Conservation (phyloP, 371 early-diverging fungal species). For the Mucor ambiguus region DNA sequence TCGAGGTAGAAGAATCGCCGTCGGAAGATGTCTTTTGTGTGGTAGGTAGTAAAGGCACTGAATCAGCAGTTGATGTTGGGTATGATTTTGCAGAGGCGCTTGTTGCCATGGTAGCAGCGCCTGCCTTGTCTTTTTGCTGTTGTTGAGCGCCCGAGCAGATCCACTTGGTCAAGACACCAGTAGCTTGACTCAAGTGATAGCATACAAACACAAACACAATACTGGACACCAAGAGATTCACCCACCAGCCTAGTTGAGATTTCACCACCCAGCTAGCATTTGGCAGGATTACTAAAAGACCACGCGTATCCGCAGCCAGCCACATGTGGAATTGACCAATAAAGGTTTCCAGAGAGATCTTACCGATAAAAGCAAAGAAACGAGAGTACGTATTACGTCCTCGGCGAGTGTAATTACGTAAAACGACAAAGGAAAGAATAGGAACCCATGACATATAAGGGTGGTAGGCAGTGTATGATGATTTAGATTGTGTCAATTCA, state of each 20-base stretch:
- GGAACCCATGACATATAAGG: constrained; percentile 68
- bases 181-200: constrained; percentile 53
- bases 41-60: constrained; percentile 29
- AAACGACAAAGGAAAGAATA: constrained; percentile 60
- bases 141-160: constrained; percentile 26
- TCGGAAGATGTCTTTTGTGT: neutral
- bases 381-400: constrained; percentile 55
- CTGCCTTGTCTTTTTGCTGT: neutral
- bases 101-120: neutral
- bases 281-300: constrained; percentile 52
- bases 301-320: constrained; percentile 75
- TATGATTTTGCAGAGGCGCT: neutral
- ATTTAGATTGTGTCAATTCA: constrained; percentile 49
- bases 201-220: constrained; percentile 62
- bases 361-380: constrained; percentile 65
- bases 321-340: constrained; percentile 83
- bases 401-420: constrained; percentile 64
- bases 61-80: neutral
- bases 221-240: constrained; percentile 53
- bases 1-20: neutral
- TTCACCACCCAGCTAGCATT: constrained; percentile 35
- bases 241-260: constrained; percentile 51
- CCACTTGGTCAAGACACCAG: constrained; percentile 54
- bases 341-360: constrained; percentile 73
- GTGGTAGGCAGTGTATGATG: constrained; percentile 59